Evolutionary conservation across 495 filamentous ascomycete genomes (phyloP), one percentile per base, ranked within the genome.

Genomic region (Trichoderma virens): DNA sequence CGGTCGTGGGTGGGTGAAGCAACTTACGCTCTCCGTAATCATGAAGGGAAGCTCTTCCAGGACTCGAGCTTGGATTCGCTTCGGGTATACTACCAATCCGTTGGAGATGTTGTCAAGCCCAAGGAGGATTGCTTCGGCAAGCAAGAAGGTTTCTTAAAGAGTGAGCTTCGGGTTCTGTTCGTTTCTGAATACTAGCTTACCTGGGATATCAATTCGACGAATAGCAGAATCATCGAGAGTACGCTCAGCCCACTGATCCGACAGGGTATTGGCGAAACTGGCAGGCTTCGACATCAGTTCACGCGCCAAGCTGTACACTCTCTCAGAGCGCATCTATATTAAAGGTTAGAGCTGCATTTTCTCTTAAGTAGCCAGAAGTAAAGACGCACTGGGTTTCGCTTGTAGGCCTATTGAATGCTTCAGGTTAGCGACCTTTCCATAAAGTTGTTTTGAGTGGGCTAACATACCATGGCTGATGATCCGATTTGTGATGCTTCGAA

Each of bases 11-110:
- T 11, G 32, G 18, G 25, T 20, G 27, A 27, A 20, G 20, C 3
- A 9, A 9, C 62, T 51, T 59, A 59, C 62, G 2, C 11, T 81
- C 73, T 87, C 90, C 67, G 90, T 93, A 5, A 87, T 85, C 89
- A 94, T 93, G 79, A 95, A 95, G 14, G 92, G 93, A 38, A 97
- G 84, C 75, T 96, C 92, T 59, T 90, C 85, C 59, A 86, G 80
- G 51, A 96, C 78, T 62, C 78, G 85, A 39, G 79, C 77, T 60
- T 80, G 77, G 75, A 97, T 95, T 62, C 90, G 80, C 47, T 85
- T 84, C 39, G 90, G 90, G 79, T 95, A 97, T 61, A 97, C 88
- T 56, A 97, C 91, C 13, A 96, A 82, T 35, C 92, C 92, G 51
- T 82, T 83, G 59, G 82, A 83, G 59, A 98, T 86, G 72, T 98